Evolutionary conservation across 305 asterid species (phyloP), one percentile per base, ranked within the genome.

Genomic region (Fraxinus angustifolia): DNA sequence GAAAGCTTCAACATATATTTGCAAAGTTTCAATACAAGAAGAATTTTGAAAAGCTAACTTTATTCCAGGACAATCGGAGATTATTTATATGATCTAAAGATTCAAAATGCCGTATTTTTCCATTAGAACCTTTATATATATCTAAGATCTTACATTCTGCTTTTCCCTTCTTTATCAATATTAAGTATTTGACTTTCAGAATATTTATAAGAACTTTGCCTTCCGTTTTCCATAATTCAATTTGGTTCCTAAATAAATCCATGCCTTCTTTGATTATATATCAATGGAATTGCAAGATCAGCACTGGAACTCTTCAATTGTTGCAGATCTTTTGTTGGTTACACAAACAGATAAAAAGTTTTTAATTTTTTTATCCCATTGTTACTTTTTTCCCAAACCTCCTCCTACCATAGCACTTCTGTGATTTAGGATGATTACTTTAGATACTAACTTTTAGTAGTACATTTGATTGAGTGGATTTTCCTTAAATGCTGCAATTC

Each of bases 21-120:
- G 11, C 79, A 23, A 8, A 23, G 16, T 42, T 33, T 10, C 78
- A 70, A 36, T 56, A 30, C 23, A 8, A 75, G 35, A 50, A 42
- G 45, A 68, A 23, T 36, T 65, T 68, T 78, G 42, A 72, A 50
- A 17, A 78, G 75, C 79, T 14, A 78, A 72, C 26, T 60, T 38
- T 10, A 8, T 1, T 14, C 42, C 56, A 73, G 38, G 40, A 17
- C 73, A 65, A 28, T 2, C 2, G 17, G 35, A 65, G 30, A 17
- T 58, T 58, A 19, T 19, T 58, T 19, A 58, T 58, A 58, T 7
- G 68, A 58, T 58, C 68, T 58, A 58, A 19, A 58, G 14, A 19
- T 58, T 58, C 68, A 58, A 58, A 58, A 7, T 19, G 68, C 30
- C 2, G 30, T 58, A 19, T 58, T 23, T 58, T 58, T 53, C 60